Conservation (phyloP, 1,284 basidiomycete genomes). For the Neonothopanus nambi region DNA sequence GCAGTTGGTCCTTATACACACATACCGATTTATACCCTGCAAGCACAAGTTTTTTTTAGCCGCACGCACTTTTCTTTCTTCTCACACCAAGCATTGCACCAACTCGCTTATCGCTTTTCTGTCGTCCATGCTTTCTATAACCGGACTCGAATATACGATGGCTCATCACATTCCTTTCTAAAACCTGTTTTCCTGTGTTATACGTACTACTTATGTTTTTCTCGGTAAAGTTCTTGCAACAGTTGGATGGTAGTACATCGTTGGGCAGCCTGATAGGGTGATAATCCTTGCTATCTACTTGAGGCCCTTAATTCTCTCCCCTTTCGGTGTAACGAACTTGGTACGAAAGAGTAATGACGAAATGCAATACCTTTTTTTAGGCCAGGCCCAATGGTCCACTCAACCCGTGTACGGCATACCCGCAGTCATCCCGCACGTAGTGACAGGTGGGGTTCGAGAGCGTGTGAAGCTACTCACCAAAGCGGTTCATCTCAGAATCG, state of each 20-base stretch:
- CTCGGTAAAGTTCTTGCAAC: no score
- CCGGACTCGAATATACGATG: constrained; percentile 1
- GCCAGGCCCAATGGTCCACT: background rate
- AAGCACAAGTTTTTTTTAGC: constrained; percentile 27
- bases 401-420: no score
- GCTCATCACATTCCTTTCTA: constrained; percentile 10
- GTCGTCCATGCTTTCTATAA: background rate
- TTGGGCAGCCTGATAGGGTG: background rate
- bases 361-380: constrained; percentile 17
- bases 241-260: no score
- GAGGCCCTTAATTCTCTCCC: no score
- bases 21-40: constrained; percentile 37
- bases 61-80: constrained; percentile 12
- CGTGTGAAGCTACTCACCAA: constrained; percentile 24
- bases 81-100: background rate
- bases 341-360: constrained; percentile 25
- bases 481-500: background rate
- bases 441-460: constrained; percentile 26
- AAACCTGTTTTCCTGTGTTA: constrained; percentile 2
- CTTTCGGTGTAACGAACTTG: background rate
- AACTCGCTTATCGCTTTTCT: background rate
- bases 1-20: constrained; percentile 35
- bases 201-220: constrained; percentile 3
- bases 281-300: background rate
- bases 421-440: no score